These are phyloP conservation scores for Centrapalus pauciflorus DNA, from an alignment of 129 eudicot genomes.

Conservation along the genomic window DNA sequence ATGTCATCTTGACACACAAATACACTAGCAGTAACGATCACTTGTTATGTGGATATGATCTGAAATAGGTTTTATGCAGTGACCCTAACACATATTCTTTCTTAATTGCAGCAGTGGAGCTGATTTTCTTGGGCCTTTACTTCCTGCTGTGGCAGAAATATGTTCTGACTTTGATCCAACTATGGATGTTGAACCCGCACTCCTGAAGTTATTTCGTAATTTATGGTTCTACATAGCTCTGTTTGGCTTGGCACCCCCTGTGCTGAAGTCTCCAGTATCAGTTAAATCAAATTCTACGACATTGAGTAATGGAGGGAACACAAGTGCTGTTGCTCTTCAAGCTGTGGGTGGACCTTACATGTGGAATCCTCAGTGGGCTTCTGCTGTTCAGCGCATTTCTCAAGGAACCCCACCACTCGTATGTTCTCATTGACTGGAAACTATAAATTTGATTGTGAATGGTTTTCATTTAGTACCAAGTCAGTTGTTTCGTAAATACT, in stretches of 20 bases:
- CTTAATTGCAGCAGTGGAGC: conserved; percentile 85
- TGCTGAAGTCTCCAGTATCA: conserved; percentile 46
- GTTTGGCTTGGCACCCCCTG: conserved; percentile 96
- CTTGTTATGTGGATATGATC: conserved; percentile 2
- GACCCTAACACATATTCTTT: conserved; percentile 12
- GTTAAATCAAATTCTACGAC: conserved; percentile 68
- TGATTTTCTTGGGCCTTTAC: conserved; percentile 97
- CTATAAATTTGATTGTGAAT: neutral
- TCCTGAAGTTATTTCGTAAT: conserved; percentile 86
- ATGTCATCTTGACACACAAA: too few relatives aligned
- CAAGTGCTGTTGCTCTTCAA: conserved; percentile 67
- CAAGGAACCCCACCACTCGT: conserved; percentile 99
- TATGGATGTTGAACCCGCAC: conserved; percentile 81
- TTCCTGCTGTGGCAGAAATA: conserved; percentile 98
- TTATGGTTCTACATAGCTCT: conserved; percentile 98
- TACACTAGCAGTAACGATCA: too few relatives aligned
- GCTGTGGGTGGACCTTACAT: conserved; percentile 98
- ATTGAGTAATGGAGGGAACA: conserved; percentile 74
- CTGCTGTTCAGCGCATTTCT: conserved; percentile 93
- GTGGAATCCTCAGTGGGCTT: conserved; percentile 92
- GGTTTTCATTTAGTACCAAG: conserved; percentile 3
- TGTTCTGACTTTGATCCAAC: conserved; percentile 96
- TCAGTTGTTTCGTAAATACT: conserved; percentile 6
- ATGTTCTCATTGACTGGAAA: conserved; percentile 33
- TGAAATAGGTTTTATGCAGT: conserved; percentile 1